Base-by-base conservation (phyloP, 352 stramenopile species). In the Pelagophyceae sp. region DNA sequence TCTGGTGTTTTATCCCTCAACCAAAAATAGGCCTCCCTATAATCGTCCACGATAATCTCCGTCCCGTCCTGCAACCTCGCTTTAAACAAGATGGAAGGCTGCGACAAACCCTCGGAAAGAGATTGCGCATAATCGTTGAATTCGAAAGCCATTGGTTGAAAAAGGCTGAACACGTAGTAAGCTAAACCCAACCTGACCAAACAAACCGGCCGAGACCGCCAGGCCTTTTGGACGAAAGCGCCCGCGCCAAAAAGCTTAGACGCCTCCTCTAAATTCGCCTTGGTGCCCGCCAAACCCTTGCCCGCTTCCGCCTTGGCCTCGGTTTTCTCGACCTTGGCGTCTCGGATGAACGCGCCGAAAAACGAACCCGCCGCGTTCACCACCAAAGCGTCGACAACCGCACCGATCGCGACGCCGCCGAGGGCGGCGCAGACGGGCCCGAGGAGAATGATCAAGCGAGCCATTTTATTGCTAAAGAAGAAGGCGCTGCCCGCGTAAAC, bases 1-100 rank as follows among this genome's bases (percentile, higher is more conserved):
- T 91, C 82, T 29, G 87, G 87, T 20, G 88, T 93, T 61, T 93
- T 90, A 51, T 92, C 85, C 45, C 87, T 80, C 37, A 95, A 80
- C 90, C 89, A 96, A 78, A 81, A 91, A 77, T 95, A 96, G 20
- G 93, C 93, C 83, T 99, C 94, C 61, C 95, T 90, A 87, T 98
- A 99, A 83, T 99, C 96, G 82, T 99, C 95, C 35, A 92, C 78
- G 54, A 85, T 83, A 70, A 92, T 80, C 19, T 82, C 78, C 61
- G 79, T 50, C 20, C 88, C 88, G 72, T 85, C 81, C 1, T 79
- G 78, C 1, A 85, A 82, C 32, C 84, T 76, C n/a, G 80, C 88
- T 50, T 93, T 89, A 72, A 86, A 86, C 72, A 93, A 87, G 78
- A 94, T 93, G 27, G 81, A 88, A 31, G 89, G 88, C 77, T 91